Percentiles rank a stretch among this genome's conserved stretches.
Evolutionary conservation across 768 basidiomycete genomes (phyloP).

Genomic region (Trametopsis cervina): DNA sequence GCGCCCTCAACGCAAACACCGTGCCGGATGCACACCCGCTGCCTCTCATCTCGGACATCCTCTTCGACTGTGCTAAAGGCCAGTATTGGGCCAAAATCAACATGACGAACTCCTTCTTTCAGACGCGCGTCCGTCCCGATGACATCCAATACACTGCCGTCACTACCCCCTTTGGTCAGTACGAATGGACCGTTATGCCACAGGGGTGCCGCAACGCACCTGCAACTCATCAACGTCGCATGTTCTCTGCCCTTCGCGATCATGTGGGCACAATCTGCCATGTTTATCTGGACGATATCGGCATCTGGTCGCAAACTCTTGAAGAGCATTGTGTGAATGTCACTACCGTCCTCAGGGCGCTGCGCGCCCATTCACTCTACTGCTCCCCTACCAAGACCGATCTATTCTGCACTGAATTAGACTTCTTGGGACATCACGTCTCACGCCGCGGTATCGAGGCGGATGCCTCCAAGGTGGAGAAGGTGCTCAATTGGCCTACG

Average conservation of each 20-base stretch:
- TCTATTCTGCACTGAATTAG: constrained; percentile 16
- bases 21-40: constrained; percentile 14
- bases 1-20: constrained; percentile 13
- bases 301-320: constrained; percentile 33
- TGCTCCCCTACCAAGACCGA: constrained; percentile 23
- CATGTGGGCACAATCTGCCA: constrained; percentile 31
- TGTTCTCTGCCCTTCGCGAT: constrained; percentile 27
- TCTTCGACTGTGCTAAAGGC: constrained; percentile 27
- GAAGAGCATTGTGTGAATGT: constrained; percentile 29
- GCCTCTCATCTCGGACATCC: constrained; percentile 16
- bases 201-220: constrained; percentile 28
- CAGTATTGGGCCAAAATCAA: constrained; percentile 30
- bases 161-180: constrained; percentile 28
- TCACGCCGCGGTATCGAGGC: constrained; percentile 21
- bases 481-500: constrained; percentile 25
- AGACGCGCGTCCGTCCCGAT: constrained; percentile 24
- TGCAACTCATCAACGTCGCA: constrained; percentile 21
- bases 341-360: constrained; percentile 21
- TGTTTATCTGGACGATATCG: constrained; percentile 38
- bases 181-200: constrained; percentile 37
- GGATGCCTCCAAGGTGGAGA: constrained; percentile 2
- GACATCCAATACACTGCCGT: constrained; percentile 29
- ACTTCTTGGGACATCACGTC: constrained; percentile 26
- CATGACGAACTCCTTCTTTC: constrained; percentile 35
- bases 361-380: constrained; percentile 25